Percentiles rank a stretch among this genome's conserved stretches.
These are phyloP conservation scores for Brettanomyces nanus DNA, from an alignment of 805 yeast genomes.

Conservation along the genomic window DNA sequence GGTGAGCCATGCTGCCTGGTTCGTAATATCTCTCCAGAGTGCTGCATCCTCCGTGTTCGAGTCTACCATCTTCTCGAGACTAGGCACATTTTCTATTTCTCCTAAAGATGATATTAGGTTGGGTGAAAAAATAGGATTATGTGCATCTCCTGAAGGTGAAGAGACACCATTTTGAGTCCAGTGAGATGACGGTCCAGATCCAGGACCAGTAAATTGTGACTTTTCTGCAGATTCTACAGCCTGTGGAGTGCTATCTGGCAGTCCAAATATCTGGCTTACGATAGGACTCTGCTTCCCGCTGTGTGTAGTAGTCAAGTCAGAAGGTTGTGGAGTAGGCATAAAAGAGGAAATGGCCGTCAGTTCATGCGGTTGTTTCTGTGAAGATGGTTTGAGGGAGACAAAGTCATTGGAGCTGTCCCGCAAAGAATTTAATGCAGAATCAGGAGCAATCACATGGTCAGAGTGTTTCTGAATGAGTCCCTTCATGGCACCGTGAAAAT, in stretches of 20 bases:
- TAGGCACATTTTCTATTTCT: conserved; percentile 27
- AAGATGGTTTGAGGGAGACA: conserved; percentile 3
- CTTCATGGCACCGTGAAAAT: conserved; percentile 58
- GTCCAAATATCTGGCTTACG: background rate
- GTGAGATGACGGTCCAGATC: background rate
- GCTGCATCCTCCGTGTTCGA: conserved; percentile 37
- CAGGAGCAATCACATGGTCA: conserved; percentile 31
- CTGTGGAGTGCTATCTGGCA: background rate
- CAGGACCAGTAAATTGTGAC: background rate
- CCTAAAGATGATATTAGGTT: conserved; percentile 24
- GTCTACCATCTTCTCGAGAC: conserved; percentile 25
- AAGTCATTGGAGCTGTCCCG: conserved; percentile 11
- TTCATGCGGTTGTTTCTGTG: background rate
- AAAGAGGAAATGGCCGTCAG: background rate
- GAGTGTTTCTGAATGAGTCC: conserved; percentile 50
- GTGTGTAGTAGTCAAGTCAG: background rate
- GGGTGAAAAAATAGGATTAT: conserved; percentile 19
- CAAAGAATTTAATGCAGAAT: conserved; percentile 15
- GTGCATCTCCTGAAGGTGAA: background rate
- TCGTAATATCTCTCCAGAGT: conserved; percentile 71
- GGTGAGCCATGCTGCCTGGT: conserved; percentile 66
- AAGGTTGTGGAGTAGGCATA: background rate
- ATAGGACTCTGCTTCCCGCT: background rate
- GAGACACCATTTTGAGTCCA: background rate
- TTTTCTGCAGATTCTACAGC: background rate